Percentiles rank a stretch among this genome's conserved stretches.
Evolutionary conservation across 2,329 filamentous ascomycete genomes (phyloP).

Genomic region (Clarireedia homoeocarpa): DNA sequence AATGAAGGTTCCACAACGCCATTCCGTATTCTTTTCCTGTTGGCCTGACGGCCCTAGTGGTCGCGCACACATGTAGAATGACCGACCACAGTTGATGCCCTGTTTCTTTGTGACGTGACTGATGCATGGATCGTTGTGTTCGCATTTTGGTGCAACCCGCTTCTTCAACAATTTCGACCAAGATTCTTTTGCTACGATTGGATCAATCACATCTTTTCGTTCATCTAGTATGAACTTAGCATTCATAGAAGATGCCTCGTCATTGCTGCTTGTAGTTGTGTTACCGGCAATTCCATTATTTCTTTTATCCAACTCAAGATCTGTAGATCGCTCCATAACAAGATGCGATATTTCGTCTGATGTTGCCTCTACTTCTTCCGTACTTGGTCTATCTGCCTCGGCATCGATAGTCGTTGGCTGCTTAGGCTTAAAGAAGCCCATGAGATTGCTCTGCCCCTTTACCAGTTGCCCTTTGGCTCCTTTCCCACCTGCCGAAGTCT

Average conservation of each 20-base stretch:
- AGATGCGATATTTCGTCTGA: not conserved
- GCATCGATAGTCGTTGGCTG: not conserved
- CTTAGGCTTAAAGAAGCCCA: conserved; percentile 72
- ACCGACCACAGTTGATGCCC: conserved; percentile 70
- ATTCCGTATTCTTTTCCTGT: conserved; percentile 77
- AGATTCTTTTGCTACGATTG: conserved; percentile 66
- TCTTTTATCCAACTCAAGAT: not conserved
- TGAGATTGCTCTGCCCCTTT: conserved; percentile 40
- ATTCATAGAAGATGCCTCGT: not conserved
- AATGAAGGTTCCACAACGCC: conserved; percentile 82
- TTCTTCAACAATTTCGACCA: conserved; percentile 82
- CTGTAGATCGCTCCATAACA: not conserved
- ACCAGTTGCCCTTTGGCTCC: conserved; percentile 40
- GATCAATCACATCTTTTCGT: conserved; percentile 47
- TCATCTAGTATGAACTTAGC: conserved; percentile 12
- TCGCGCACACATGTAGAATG: conserved; percentile 56
- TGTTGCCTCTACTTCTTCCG: not conserved
- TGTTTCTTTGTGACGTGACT: conserved; percentile 80
- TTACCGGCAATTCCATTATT: no score
- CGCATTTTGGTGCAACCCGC: conserved; percentile 68
- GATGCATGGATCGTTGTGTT: conserved; percentile 83
- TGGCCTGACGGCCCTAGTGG: conserved; percentile 79
- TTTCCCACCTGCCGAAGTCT: conserved; percentile 10
- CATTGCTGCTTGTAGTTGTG: no score
- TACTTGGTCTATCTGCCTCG: not conserved